Base-by-base conservation (phyloP, 2,329 filamentous ascomycete species). In the Didymellaceae sp. region DNA sequence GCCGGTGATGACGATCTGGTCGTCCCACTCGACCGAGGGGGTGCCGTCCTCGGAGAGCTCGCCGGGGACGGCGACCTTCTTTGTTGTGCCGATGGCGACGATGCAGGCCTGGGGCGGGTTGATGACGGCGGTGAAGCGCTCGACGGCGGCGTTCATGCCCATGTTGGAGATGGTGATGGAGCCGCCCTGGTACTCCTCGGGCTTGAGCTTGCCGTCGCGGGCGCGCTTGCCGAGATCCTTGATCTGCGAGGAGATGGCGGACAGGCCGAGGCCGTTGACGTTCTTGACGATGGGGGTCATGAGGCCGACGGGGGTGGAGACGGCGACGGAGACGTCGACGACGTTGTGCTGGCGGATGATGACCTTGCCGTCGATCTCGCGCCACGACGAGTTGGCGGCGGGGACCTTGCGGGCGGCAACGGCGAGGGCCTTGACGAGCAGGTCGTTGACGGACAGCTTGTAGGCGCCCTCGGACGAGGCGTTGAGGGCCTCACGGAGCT, bases 121-220 rank as follows among this genome's bases (percentile, higher is more conserved):
- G 84, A 99, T 96, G 72, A 99, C 89, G 63, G 94, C 94, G 43
- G 94, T 97, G 80, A 99, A 99, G 75, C 92, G 86, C 79, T 97
- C 92, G 58, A 99, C 88, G 41, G 94, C 93, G 38, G 87, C 73
- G 85, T 99, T 99, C 94, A 99, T 99, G 77, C 94, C 94, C 94
- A 99, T 96, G 86, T 99, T 99, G 80, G 90, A 96, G 79, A 99
- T 97, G 76, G 93, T 97, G 80, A 99, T 96, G 74, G 91, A 96
- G 75, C 94, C 94, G 48, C 94, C 94, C 83, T 97, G 93, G 86
- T 96, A 99, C 80, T 99, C 92, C 77, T 99, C 93, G 38, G 94
- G 94, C 88, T 97, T 97, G 68, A 99, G 89, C 86, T 97, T 99
- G 79, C 90, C 90, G 66, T 97, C 94, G 56, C 91, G 86, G 57